Evolutionary conservation across 164 flowering plant species (phyloP).

Genomic region (Platanus orientalis): DNA sequence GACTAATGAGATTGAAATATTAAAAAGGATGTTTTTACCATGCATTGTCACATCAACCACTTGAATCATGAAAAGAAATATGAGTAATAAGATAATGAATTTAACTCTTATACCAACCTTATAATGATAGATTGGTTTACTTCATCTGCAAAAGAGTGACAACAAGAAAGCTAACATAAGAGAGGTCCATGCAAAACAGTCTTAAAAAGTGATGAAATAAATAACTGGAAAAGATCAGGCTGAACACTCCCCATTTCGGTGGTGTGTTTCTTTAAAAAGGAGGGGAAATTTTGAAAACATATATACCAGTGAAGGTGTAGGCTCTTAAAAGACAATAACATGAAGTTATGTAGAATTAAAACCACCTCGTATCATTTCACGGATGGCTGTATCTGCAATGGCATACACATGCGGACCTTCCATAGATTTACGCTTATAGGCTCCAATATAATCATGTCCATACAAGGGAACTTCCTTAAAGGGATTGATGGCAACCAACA

Average conservation of each 20-base stretch:
- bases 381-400: slow-evolving; percentile 89
- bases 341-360: neutral
- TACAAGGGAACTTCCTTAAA: slow-evolving; percentile 82
- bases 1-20: neutral
- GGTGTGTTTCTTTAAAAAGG: neutral
- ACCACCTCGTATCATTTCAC: slow-evolving; percentile 95
- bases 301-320: neutral
- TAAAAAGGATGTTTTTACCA: neutral
- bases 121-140: slow-evolving; percentile 98
- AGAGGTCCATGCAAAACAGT: neutral
- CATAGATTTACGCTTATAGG: slow-evolving; percentile 64
- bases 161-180: slow-evolving; percentile 14
- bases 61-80: neutral
- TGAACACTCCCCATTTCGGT: neutral
- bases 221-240: neutral
- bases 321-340: neutral
- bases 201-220: neutral
- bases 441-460: slow-evolving; percentile 82
- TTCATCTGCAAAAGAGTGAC: slow-evolving; percentile 71
- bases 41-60: neutral
- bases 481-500: slow-evolving; percentile 94
- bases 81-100: neutral
- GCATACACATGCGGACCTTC: slow-evolving; percentile 98
- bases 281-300: neutral
- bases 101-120: slow-evolving; percentile 55